Base-by-base conservation (phyloP, 257 asterid genomes). In the Verbena officinalis region DNA sequence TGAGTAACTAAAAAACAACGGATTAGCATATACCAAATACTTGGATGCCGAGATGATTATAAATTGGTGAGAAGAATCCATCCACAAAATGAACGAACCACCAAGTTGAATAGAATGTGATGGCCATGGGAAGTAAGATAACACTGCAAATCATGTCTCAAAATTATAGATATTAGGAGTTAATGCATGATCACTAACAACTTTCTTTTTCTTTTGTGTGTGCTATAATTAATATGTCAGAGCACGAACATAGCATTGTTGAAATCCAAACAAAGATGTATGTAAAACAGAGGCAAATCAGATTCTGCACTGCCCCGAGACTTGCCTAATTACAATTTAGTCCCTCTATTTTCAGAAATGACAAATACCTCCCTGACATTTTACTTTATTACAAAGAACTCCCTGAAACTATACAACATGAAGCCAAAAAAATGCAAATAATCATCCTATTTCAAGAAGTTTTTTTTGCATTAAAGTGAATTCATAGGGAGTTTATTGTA, bases 21-120 rank as follows among this genome's bases (percentile, higher is more conserved):
- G 33, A 65, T 8, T 5, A 45, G 59, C 90, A 46, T 89, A 46
- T 59, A 86, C 96, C 96, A 4, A 89, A 84, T 54, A 84, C 64
- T 51, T 77, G 73, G 77, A 89, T 83, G 59, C 96, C 96, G 62
- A 89, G 78, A 63, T 79, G 93, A 49, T 45, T 55, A 51, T 84
- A 89, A 65, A 86, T 84, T 13, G 95, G 95, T 34, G 95, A 83
- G 86, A 89, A 89, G 81, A 89, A 86, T 4, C 91, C 91, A 68
- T 89, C 95, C 64, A 89, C 89, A 36, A 87, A 84, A 78, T 83
- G 87, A 64, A 89, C 81, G 78, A 89, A 84, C 86, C 91, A 80
- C 95, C 95, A 84, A 20, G 96, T 89, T 64, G 75, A 22, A 49
- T 86, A 89, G 82, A 89, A 89, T 61, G 96, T 89, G 74, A 86